Conservation (phyloP, 1,284 basidiomycete genomes). For the Coriolopsis trogii region DNA sequence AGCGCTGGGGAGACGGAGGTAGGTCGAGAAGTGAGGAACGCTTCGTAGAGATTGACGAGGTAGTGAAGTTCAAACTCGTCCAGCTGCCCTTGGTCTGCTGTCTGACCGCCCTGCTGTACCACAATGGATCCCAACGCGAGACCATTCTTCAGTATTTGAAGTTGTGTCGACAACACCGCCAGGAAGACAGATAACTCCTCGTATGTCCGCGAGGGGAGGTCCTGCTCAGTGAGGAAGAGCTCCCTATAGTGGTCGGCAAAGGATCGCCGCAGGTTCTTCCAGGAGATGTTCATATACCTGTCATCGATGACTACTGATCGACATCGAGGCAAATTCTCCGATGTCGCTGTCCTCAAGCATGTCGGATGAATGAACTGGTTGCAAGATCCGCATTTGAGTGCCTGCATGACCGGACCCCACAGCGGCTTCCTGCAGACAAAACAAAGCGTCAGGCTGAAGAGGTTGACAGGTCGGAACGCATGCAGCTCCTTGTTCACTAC, state of each 20-base stretch:
- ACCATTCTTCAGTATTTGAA: constrained; percentile 68
- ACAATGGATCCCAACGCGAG: constrained; percentile 64
- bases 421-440: constrained; percentile 66
- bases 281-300: constrained; percentile 54
- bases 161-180: constrained; percentile 63
- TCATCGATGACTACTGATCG: constrained; percentile 42
- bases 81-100: constrained; percentile 36
- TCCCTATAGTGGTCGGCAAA: constrained; percentile 56
- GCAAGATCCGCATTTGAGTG: constrained; percentile 64
- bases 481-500: constrained; percentile 43
- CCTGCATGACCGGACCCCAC: constrained; percentile 72
- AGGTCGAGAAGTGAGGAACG: constrained; percentile 45
- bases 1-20: constrained; percentile 48
- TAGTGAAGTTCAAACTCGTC: constrained; percentile 65
- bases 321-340: constrained; percentile 40
- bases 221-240: constrained; percentile 44
- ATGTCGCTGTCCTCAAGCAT: constrained; percentile 44
- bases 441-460: constrained; percentile 76
- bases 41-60: constrained; percentile 53
- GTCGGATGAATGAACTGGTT: constrained; percentile 60
- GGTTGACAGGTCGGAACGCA: constrained; percentile 57
- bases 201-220: constrained; percentile 50
- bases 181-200: constrained; percentile 72
- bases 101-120: constrained; percentile 41
- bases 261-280: constrained; percentile 50